A percentile compares a stretch with the other conserved stretches of the same genome.
These are phyloP conservation scores for Eutrema heterophyllum DNA, from an alignment of 345 rosid genomes.

Conservation along the genomic window DNA sequence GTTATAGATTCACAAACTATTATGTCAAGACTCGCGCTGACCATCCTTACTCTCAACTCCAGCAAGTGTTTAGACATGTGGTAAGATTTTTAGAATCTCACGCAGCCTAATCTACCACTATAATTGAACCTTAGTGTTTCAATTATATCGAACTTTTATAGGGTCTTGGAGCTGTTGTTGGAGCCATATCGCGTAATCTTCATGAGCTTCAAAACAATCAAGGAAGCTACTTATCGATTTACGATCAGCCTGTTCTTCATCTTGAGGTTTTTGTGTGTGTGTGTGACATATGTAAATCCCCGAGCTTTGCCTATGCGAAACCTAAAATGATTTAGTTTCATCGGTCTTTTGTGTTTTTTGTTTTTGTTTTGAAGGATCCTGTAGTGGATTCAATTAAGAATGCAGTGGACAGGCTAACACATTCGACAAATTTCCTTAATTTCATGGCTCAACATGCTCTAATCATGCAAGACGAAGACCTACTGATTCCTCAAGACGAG, in stretches of 20 bases:
- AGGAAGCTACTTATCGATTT: slow-evolving; percentile 91
- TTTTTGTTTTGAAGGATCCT: slow-evolving; percentile 54
- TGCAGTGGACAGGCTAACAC: slow-evolving; percentile 78
- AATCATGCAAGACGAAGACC: slow-evolving; percentile 84
- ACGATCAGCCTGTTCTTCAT: slow-evolving; percentile 76
- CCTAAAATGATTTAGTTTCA: neutral
- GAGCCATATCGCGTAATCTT: slow-evolving; percentile 94
- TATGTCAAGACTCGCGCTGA: slow-evolving; percentile 94
- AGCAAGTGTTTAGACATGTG: slow-evolving; percentile 97
- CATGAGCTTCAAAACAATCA: slow-evolving; percentile 89
- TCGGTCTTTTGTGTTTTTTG: neutral
- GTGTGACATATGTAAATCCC: neutral
- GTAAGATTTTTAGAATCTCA: slow-evolving; percentile 38
- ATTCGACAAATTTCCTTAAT: slow-evolving; percentile 83
- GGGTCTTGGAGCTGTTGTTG: slow-evolving; percentile 98
- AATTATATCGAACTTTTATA: slow-evolving; percentile 18
- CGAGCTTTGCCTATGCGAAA: neutral
- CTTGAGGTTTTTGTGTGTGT: slow-evolving; percentile 51
- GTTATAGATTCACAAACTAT: slow-evolving; percentile 80
- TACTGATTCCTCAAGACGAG: slow-evolving; percentile 65
- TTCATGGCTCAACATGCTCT: slow-evolving; percentile 95
- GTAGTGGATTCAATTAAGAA: slow-evolving; percentile 77
- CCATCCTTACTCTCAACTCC: slow-evolving; percentile 96
- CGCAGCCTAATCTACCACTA: neutral
- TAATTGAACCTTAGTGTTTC: neutral